Base-by-base conservation (phyloP, 371 early-diverging fungal genomes). In the Choanephora cucurbitarum region DNA sequence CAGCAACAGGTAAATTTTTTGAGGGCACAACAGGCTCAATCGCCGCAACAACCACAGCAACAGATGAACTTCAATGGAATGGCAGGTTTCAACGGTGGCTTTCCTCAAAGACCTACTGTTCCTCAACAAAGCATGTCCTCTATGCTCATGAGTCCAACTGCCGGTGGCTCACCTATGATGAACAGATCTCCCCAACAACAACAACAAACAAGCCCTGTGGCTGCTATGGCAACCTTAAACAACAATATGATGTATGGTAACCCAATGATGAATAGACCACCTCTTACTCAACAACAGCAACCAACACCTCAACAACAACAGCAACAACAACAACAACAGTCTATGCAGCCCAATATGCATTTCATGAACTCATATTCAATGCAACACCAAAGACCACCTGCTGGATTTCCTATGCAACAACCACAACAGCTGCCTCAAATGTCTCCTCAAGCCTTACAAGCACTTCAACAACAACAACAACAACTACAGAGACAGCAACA, bases 31-130 rank as follows among this genome's bases (percentile, higher is more conserved):
- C 33, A 53, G 22, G 39, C 44, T 33, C 32, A 51, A 5, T 49
- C 37, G n/a, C 34, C 49, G 13, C 49, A 58, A 43, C 70, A 58
- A 33, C 55, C 46, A 34, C 56, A 51, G 43, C 65, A 60, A 23
- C 66, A 57, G 7, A 44, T 44, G 18, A 64, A 59, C 32, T 57
- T 41, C 18, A 55, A 59, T 50, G 43, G 32, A 19, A 44, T 54
- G 39, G 49, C 45, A n/a, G 59, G 51, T 2, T 52, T 37, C n/a
- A 14, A 13, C 9, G 44, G 19, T 24, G 33, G 94, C 63, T 11
- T 82, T 75, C 62, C 55, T 42, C 64, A 58, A 37, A 47, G 58
- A 40, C 54, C 58, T 39, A 39, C 58, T 34, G 55, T 37, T 24
- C 56, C 24, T 18, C 48, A 39, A 37, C 59, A 55, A 31, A 45